Evolutionary conservation across 1,284 basidiomycete genomes (phyloP).

Genomic region (Ceratobasidium sp.): DNA sequence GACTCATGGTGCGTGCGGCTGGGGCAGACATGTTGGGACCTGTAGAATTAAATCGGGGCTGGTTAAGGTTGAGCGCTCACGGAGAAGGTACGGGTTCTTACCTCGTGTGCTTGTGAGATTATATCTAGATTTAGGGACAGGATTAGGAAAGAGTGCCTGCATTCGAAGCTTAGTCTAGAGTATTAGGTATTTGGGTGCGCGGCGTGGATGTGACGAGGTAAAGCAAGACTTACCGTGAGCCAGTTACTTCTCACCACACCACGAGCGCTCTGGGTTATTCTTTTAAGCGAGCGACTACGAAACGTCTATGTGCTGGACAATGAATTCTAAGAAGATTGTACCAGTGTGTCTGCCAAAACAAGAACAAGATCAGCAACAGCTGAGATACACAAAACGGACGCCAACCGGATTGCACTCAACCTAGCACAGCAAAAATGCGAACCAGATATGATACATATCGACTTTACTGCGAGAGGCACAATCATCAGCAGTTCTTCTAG

Average conservation of each 20-base stretch:
- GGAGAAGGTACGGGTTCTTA: conserved; percentile 19
- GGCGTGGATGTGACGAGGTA: too few species aligned
- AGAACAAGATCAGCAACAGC: neutral
- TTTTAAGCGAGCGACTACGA: too few species aligned
- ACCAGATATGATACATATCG: neutral
- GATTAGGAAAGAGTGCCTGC: too few species aligned
- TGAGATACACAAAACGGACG: neutral
- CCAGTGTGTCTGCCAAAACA: neutral
- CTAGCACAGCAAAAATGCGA: neutral
- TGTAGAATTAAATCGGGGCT: neutral
- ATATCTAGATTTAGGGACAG: conserved; percentile 10
- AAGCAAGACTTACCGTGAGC: neutral
- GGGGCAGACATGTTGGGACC: too few species aligned
- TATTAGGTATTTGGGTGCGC: too few species aligned
- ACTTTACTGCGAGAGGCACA: neutral
- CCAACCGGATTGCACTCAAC: neutral
- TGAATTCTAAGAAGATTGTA: neutral
- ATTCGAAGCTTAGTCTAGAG: too few species aligned
- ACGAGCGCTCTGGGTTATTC: too few species aligned
- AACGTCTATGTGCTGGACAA: neutral
- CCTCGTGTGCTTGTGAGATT: neutral
- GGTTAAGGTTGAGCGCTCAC: neutral
- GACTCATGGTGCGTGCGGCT: conserved; percentile 32
- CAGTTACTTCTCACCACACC: neutral
- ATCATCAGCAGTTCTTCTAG: neutral